Base-by-base conservation (phyloP, 1,284 basidiomycete species). In the Fomitiporia mediterranea region DNA sequence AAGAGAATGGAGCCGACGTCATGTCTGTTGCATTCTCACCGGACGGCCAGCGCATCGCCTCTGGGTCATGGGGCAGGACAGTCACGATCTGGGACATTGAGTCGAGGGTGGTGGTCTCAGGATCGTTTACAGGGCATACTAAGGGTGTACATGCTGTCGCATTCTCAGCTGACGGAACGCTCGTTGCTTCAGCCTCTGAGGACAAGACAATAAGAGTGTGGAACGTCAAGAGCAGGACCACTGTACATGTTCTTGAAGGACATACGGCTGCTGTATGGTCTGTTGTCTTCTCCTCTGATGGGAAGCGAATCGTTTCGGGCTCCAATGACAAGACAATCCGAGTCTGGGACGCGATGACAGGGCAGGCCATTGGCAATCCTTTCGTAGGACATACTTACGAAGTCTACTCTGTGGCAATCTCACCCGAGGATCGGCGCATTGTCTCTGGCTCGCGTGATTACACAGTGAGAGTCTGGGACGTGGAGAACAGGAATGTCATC, bases 391-490 rank as follows among this genome's bases (percentile, higher is more conserved):
- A 59, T 35, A 37, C 2, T n/a, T n/a, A 40, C 19, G 25, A 3
- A 19, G 51, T 60, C 19, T 11, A 8, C 15, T 56, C 58, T 21
- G 54, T 61, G 39, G 58, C 46, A 34, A 27, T 49, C 32, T 49
- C 27, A 3, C 46, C 2, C 4, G 46, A 66, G 47, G 63, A 60
- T 15, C 59, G 42, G 30, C n/a, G n/a, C n/a, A n/a, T n/a, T n/a
- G n/a, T n/a, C n/a, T n/a, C n/a, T n/a, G n/a, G n/a, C n/a, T n/a
- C n/a, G n/a, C n/a, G n/a, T n/a, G n/a, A n/a, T n/a, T n/a, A n/a
- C n/a, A n/a, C n/a, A n/a, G n/a, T n/a, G n/a, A n/a, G n/a, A n/a
- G n/a, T n/a, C n/a, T n/a, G n/a, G n/a, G n/a, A n/a, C n/a, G n/a
- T n/a, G n/a, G n/a, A n/a, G n/a, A n/a, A n/a, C n/a, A n/a, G n/a